phyloP scores from a whole-genome alignment of 2,329 filamentous ascomycete species.

The Shiraia bambusicola region DNA sequence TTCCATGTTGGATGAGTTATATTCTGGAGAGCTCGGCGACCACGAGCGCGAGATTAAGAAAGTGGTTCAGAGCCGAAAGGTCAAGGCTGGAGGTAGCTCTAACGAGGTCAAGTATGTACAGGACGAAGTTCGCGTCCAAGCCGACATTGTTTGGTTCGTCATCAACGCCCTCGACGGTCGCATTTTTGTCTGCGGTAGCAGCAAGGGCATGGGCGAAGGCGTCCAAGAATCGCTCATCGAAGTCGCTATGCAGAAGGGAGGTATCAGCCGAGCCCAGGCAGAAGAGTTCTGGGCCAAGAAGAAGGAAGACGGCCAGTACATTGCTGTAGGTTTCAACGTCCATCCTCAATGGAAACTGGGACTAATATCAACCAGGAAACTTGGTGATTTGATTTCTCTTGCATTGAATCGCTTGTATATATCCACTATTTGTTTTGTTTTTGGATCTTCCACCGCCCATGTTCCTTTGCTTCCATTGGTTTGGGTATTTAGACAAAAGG shows the following conservation, averaged over 20 bases:
- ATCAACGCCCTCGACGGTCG: conserved; percentile 95
- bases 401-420: conserved; percentile 4
- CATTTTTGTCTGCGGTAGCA: conserved; percentile 94
- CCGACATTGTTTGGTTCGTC: conserved; percentile 97
- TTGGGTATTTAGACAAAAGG: no score
- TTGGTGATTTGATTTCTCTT: conserved; percentile 1
- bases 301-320: conserved; percentile 91
- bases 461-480: no score
- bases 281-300: conserved; percentile 87
- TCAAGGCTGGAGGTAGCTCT: conserved; percentile 40
- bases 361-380: conserved; percentile 6
- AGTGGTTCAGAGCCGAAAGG: conserved; percentile 54
- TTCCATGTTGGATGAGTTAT: conserved; percentile 90
- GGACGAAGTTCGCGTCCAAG: conserved; percentile 87
- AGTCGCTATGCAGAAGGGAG: conserved; percentile 90
- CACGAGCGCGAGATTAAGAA: conserved; percentile 51
- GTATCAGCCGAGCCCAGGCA: conserved; percentile 78
- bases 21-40: conserved; percentile 90
- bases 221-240: conserved; percentile 86
- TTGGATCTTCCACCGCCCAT: no score
- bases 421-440: not conserved
- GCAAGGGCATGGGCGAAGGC: conserved; percentile 95
- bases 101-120: conserved; percentile 89
- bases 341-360: not conserved
- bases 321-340: conserved; percentile 61